These are phyloP conservation scores for Luzula sylvatica DNA, from an alignment of 176 grass and related monocot species.

Conservation along the genomic window DNA sequence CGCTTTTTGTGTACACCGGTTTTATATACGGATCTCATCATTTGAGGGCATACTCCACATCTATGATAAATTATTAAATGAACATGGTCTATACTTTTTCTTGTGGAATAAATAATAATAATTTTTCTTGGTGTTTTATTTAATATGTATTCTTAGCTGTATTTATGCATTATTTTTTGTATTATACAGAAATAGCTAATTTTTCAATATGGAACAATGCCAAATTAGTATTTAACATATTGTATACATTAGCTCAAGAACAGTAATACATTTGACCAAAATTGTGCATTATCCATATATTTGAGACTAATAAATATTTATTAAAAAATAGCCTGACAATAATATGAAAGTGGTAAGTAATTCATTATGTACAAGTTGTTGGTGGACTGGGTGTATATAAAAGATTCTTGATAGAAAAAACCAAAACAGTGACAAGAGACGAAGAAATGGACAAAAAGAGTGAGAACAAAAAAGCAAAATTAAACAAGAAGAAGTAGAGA, in stretches of 20 bases:
- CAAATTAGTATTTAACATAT: background rate
- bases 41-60: background rate
- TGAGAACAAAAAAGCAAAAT: background rate
- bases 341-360: background rate
- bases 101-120: background rate
- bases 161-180: background rate
- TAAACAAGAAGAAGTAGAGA: background rate
- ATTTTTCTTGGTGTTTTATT: background rate
- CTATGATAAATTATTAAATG: background rate
- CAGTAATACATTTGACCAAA: background rate
- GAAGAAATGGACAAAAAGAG: slow-evolving; percentile 1
- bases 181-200: background rate
- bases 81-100: background rate
- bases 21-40: background rate
- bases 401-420: background rate
- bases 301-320: background rate
- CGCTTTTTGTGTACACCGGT: no score
- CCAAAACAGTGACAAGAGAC: slow-evolving; percentile 6
- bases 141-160: background rate
- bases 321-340: background rate
- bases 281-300: background rate
- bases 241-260: background rate
- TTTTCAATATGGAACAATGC: background rate
- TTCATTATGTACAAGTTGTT: background rate
- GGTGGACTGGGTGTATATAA: background rate